phyloP scores from a whole-genome alignment of 2,329 filamentous ascomycete species.

The Talaromyces rugulosus region DNA sequence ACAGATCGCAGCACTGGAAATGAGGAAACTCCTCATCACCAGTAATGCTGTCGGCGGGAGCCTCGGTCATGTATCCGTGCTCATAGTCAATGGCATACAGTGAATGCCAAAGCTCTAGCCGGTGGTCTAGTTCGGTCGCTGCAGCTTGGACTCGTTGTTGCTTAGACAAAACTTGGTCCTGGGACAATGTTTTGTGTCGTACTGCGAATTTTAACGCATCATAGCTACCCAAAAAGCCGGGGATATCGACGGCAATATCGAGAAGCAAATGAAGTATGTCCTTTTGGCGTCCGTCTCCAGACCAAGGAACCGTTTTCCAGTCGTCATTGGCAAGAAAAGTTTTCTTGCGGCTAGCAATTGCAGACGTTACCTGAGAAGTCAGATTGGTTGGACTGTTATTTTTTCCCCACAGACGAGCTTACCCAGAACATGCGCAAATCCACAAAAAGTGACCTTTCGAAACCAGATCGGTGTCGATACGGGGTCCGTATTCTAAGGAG shows the following conservation, averaged over 20 bases:
- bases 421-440: slow-evolving; percentile 27
- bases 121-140: slow-evolving; percentile 17
- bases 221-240: slow-evolving; percentile 19
- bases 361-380: slow-evolving; percentile 19
- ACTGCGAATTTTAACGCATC: slow-evolving; percentile 18
- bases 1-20: slow-evolving; percentile 20
- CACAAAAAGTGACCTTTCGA: slow-evolving; percentile 23
- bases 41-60: slow-evolving; percentile 1
- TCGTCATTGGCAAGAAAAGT: slow-evolving; percentile 21
- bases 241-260: slow-evolving; percentile 24
- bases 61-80: slow-evolving; percentile 15
- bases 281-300: slow-evolving; percentile 15
- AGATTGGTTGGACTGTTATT: not conserved
- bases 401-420: not conserved
- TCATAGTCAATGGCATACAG: slow-evolving; percentile 17
- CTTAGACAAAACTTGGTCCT: slow-evolving; percentile 13
- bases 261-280: slow-evolving; percentile 22
- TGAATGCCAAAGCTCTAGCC: slow-evolving; percentile 20
- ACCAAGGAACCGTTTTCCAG: slow-evolving; percentile 24
- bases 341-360: slow-evolving; percentile 19
- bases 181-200: not conserved
- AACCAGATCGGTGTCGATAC: slow-evolving; percentile 22
- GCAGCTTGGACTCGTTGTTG: slow-evolving; percentile 19
- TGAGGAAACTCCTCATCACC: slow-evolving; percentile 15
- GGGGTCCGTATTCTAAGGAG: slow-evolving; percentile 19